These are phyloP conservation scores for Veloporphyrellus conicus DNA, from an alignment of 1,284 basidiomycete genomes.

Conservation along the genomic window DNA sequence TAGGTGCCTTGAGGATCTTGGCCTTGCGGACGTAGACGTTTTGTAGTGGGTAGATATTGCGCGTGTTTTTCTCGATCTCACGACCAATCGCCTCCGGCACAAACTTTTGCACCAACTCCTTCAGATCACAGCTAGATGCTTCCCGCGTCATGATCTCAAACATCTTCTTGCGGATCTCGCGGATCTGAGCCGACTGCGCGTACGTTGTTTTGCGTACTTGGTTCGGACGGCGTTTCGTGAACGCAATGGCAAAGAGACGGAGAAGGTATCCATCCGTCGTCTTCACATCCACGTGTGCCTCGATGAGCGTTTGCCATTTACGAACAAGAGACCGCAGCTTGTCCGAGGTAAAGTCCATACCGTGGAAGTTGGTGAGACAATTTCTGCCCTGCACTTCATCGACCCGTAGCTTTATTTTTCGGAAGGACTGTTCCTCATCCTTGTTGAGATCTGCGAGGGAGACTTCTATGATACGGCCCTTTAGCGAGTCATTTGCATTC, in stretches of 20 bases:
- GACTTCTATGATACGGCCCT: constrained; percentile 94
- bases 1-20: constrained; percentile 96
- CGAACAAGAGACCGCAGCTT: constrained; percentile 99
- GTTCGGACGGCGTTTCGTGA: constrained; percentile 95
- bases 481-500: constrained; percentile 98
- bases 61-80: constrained; percentile 98
- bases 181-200: constrained; percentile 91
- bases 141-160: constrained; percentile 99
- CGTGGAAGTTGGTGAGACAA: constrained; percentile 99
- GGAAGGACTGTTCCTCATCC: constrained; percentile 99
- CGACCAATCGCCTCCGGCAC: constrained; percentile 98
- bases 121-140: constrained; percentile 92
- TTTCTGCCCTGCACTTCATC: constrained; percentile 99
- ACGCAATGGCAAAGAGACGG: constrained; percentile 97
- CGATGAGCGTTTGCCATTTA: constrained; percentile 99
- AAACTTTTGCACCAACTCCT: constrained; percentile 98
- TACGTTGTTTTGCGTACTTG: constrained; percentile 99
- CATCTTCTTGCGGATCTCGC: constrained; percentile 99
- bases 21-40: constrained; percentile 98
- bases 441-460: constrained; percentile 99
- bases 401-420: constrained; percentile 98
- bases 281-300: constrained; percentile 98
- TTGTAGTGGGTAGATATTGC: constrained; percentile 96
- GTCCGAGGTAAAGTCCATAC: constrained; percentile 99
- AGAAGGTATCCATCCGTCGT: constrained; percentile 99